Evolutionary conservation across 192 early-diverging fungal species (phyloP), one percentile per base, ranked within the genome.

Genomic region (Entophlyctis helioformis): DNA sequence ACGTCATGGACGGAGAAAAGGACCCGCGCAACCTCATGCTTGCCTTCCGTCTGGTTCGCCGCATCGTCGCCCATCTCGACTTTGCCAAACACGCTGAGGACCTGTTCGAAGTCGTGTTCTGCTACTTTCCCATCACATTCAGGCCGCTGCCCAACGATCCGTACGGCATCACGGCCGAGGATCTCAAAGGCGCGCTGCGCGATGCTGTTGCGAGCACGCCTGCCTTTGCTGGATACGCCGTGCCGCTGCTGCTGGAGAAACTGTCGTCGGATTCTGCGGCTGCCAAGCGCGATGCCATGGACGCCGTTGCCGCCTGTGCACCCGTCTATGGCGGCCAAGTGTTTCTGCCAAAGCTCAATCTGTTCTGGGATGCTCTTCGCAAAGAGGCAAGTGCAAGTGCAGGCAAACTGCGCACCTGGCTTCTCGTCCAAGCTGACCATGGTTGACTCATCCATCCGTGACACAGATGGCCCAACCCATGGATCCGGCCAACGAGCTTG

Each of bases 81-180:
- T 83, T 87, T 35, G 68, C 77, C 16, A 57, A 74, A 13, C 71
- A 88, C 52, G 72, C 83, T 0, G 90, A 93, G 71, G 90, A 92
- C 53, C 54, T 99, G 34, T 98, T 97, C 59, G 91, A 97, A 53
- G 81, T 96, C 21, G 78, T 91, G 32, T 99, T 96, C 46, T 98
- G 94, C 67, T 99, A 99, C 67, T 99, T 99, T 51, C 96, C 96
- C 4, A 97, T 99, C 57, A 96, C 95, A 4, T 99, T 99, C 59
- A 86, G 86, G 66, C 83, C 91, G 15, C 85, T 91, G 0, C 87
- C 89, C 11, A 86, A 90, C 57, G 95, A 99, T 72, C 80, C 87
- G 10, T 86, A 90, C 40, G 88, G 88, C 16, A 92, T 99, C 33
- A 88, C 96, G 21, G 69, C 95, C 12, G 90, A 91, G 23, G 75